phyloP scores from a whole-genome alignment of 2,329 filamentous ascomycete species.

The Beauveria brongniartii region DNA sequence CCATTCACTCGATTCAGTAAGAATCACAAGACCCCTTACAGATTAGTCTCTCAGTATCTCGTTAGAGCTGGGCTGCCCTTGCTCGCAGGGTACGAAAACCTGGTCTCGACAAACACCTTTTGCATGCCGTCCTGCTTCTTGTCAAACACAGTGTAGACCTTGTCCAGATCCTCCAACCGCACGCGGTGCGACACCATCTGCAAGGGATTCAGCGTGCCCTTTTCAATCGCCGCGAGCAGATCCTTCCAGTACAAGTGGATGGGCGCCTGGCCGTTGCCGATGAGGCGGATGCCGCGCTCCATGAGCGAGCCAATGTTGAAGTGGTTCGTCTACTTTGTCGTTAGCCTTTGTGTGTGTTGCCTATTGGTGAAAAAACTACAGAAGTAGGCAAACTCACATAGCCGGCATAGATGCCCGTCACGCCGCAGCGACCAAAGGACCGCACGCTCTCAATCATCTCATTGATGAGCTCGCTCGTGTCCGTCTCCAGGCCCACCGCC shows the following conservation, averaged over 20 bases:
- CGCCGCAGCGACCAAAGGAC: conserved; percentile 64
- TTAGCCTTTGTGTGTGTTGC: background rate
- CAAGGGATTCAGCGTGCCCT: conserved; percentile 61
- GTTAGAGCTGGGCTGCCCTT: conserved; percentile 37
- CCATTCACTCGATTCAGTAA: too few relatives aligned
- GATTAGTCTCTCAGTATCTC: conserved; percentile 19
- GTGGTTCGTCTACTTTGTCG: conserved; percentile 54
- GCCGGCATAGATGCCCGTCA: conserved; percentile 64
- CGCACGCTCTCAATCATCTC: conserved; percentile 70
- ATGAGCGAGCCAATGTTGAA: conserved; percentile 79
- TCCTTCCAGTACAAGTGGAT: conserved; percentile 81
- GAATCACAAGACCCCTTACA: too few relatives aligned
- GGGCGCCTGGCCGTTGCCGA: conserved; percentile 58
- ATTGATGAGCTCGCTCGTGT: conserved; percentile 73
- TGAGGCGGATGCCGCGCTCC: conserved; percentile 78
- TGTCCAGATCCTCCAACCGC: conserved; percentile 62
- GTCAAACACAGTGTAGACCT: conserved; percentile 57
- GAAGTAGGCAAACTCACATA: conserved; percentile 33
- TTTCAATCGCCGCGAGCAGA: conserved; percentile 59
- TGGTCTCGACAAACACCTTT: conserved; percentile 64
- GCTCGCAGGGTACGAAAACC: conserved; percentile 42
- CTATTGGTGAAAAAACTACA: conserved; percentile 1
- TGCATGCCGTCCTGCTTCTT: conserved; percentile 62
- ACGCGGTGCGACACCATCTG: conserved; percentile 79
- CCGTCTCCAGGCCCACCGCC: conserved; percentile 64